phyloP scores from a whole-genome alignment of 768 basidiomycete species.

The Trametes coccinea region DNA sequence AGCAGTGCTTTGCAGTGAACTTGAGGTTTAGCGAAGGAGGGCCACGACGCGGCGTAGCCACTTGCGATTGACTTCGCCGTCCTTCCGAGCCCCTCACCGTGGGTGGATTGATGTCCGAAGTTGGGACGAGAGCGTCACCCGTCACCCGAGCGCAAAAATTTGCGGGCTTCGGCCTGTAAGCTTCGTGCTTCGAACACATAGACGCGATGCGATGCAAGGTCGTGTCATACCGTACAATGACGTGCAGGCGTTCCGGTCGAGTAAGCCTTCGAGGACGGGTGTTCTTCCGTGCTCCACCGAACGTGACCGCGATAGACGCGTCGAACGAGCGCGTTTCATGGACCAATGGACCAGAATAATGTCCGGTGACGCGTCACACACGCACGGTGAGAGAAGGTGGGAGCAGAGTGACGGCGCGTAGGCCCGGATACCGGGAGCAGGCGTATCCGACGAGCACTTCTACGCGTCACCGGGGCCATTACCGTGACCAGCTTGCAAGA shows the following conservation, averaged over 20 bases:
- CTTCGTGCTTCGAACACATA: neutral
- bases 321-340: conserved; percentile 1
- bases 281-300: conserved; percentile 3
- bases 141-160: neutral
- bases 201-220: neutral
- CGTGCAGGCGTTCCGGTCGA: conserved; percentile 4
- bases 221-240: neutral
- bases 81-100: neutral
- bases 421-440: conserved; percentile 2
- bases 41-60: conserved; percentile 2
- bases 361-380: neutral
- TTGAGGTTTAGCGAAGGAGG: neutral
- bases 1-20: neutral
- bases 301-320: neutral
- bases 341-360: neutral
- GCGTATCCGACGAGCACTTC: neutral
- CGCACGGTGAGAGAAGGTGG: neutral
- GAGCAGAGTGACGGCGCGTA: neutral
- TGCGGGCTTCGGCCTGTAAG: conserved; percentile 1
- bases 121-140: neutral
- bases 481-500: neutral
- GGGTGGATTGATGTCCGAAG: neutral
- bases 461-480: neutral
- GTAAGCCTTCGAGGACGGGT: neutral
- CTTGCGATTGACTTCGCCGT: neutral